These are phyloP conservation scores for Pseudodiploospora longispora DNA, from an alignment of 2,329 filamentous ascomycete genomes.

Conservation along the genomic window DNA sequence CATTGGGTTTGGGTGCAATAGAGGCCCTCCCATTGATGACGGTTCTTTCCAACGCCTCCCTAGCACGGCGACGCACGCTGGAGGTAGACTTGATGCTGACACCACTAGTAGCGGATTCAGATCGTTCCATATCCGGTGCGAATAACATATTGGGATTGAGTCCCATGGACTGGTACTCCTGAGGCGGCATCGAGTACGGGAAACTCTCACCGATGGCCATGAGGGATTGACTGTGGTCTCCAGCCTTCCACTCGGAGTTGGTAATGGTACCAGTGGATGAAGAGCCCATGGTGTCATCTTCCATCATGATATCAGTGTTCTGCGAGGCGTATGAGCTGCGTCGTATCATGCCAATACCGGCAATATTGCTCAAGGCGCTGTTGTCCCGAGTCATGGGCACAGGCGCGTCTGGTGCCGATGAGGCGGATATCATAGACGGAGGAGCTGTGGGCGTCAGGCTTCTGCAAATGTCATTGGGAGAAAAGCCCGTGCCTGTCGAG, in stretches of 20 bases:
- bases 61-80: constrained; percentile 35
- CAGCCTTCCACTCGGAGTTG: constrained; percentile 20
- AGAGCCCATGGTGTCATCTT: constrained; percentile 14
- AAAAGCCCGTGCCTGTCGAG: constrained; percentile 15
- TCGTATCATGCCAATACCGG: constrained; percentile 28
- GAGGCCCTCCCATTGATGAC: constrained; percentile 31
- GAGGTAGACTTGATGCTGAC: constrained; percentile 39
- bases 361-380: constrained; percentile 28
- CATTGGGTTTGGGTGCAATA: constrained; percentile 38
- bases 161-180: constrained; percentile 22
- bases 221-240: constrained; percentile 21
- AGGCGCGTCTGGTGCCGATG: constrained; percentile 28
- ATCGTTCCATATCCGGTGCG: constrained; percentile 37
- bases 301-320: constrained; percentile 7
- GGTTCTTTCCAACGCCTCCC: constrained; percentile 39
- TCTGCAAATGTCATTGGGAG: constrained; percentile 15
- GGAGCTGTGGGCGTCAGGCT: constrained; percentile 28
- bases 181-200: constrained; percentile 6
- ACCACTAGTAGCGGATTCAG: constrained; percentile 35
- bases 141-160: constrained; percentile 21
- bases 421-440: constrained; percentile 35
- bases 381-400: constrained; percentile 36
- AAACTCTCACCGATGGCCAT: constrained; percentile 33
- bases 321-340: constrained; percentile 31
- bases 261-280: constrained; percentile 5